Percentiles rank a stretch among this genome's conserved stretches.
These are phyloP conservation scores for Puccinellia tenuiflora DNA, from an alignment of 176 grass and related monocot species.

Conservation along the genomic window DNA sequence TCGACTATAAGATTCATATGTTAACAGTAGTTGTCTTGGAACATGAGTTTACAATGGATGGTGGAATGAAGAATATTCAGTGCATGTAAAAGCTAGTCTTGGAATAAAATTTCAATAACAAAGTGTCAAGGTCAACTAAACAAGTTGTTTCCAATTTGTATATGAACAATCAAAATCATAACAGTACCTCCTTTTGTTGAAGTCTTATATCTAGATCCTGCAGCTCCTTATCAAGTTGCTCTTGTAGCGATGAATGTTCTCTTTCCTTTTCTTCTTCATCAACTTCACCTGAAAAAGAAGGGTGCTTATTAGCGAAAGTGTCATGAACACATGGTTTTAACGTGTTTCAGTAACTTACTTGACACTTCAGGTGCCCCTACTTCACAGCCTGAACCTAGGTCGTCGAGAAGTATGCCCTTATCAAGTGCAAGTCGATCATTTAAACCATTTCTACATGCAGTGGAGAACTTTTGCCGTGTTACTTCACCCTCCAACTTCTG, in stretches of 20 bases:
- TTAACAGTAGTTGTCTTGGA: background rate
- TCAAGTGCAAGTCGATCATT: slow-evolving; percentile 48
- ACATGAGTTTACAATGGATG: background rate
- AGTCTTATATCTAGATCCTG: slow-evolving; percentile 82
- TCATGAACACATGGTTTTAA: slow-evolving; percentile 7
- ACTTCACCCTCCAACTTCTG: slow-evolving; percentile 83
- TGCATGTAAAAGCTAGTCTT: background rate
- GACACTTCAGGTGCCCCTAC: slow-evolving; percentile 41
- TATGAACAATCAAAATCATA: background rate
- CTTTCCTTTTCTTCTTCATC: slow-evolving; percentile 87
- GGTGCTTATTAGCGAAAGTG: background rate
- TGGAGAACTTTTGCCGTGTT: slow-evolving; percentile 55
- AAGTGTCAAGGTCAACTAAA: background rate
- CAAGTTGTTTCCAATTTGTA: background rate
- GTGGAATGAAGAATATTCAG: background rate
- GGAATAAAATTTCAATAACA: background rate
- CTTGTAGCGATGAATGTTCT: slow-evolving; percentile 88
- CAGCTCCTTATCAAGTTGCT: slow-evolving; percentile 77
- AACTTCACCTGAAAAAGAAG: slow-evolving; percentile 46
- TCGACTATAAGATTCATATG: background rate
- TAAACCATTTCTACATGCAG: slow-evolving; percentile 45
- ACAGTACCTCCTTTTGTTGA: slow-evolving; percentile 88
- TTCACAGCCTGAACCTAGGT: slow-evolving; percentile 48
- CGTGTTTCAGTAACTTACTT: slow-evolving; percentile 29
- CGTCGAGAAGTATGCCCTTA: slow-evolving; percentile 44